phyloP scores from a whole-genome alignment of 331 rosid genomes.

The Rhamnella rubrinervis region DNA sequence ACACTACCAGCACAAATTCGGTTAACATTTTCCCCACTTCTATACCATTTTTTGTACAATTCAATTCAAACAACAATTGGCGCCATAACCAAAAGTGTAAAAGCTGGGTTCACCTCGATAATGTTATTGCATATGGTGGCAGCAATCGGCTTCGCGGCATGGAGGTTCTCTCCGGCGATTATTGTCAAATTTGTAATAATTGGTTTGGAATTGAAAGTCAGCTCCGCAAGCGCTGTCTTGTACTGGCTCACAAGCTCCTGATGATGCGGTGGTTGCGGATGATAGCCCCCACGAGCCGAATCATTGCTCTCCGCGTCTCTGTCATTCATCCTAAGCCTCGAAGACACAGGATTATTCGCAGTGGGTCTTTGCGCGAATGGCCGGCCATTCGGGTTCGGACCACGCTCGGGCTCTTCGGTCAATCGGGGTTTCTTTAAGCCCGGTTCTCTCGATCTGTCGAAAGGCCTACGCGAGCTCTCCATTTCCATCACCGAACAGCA shows the following conservation, averaged over 20 bases:
- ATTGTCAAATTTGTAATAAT: conserved; percentile 94
- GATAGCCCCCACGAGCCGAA: conserved; percentile 49
- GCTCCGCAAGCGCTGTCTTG: conserved; percentile 84
- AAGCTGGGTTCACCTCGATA: conserved; percentile 87
- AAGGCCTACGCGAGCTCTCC: conserved; percentile 83
- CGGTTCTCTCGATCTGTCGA: conserved; percentile 77
- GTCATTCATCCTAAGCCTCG: conserved; percentile 55
- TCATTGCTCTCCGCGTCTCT: conserved; percentile 52
- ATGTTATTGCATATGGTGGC: conserved; percentile 70
- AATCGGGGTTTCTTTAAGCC: conserved; percentile 80
- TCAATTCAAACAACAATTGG: conserved; percentile 38
- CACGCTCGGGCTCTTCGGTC: conserved; percentile 54
- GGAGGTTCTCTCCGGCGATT: conserved; percentile 82
- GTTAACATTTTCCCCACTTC: conserved; percentile 14
- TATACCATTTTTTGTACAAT: conserved; percentile 42
- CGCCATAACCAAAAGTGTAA: conserved; percentile 35
- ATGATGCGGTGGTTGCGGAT: conserved; percentile 70
- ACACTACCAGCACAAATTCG: conserved; percentile 8
- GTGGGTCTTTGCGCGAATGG: conserved; percentile 59
- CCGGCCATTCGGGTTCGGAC: conserved; percentile 38
- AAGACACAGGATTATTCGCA: conserved; percentile 33
- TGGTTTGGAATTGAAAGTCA: conserved; percentile 91
- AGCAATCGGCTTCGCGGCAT: conserved; percentile 73
- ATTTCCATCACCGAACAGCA: conserved; percentile 45
- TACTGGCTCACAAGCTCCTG: conserved; percentile 84